Evolutionary conservation across 495 filamentous ascomycete species (phyloP).

Genomic region (Aspergillus avenaceus): DNA sequence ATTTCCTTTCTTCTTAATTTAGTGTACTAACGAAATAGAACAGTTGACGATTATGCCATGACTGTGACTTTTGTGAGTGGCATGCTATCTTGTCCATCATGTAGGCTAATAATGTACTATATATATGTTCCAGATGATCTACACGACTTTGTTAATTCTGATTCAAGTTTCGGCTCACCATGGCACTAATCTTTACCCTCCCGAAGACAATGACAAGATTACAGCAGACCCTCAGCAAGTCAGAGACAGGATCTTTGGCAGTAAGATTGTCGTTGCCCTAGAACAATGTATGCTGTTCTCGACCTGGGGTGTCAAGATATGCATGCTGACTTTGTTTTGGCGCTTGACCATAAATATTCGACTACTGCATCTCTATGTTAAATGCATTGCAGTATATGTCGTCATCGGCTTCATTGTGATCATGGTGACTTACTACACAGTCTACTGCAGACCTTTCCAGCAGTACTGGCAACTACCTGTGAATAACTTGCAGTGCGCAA

Average conservation of each 20-base stretch:
- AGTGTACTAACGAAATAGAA: constrained; percentile 25
- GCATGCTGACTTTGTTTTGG: constrained; percentile 49
- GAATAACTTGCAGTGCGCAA: constrained; percentile 30
- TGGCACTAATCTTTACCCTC: constrained; percentile 57
- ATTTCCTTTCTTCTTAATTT: constrained; percentile 24
- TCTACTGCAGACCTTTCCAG: constrained; percentile 59
- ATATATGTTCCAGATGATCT: constrained; percentile 32
- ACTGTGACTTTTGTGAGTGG: constrained; percentile 46
- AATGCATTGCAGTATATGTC: constrained; percentile 51
- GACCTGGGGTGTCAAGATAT: constrained; percentile 47
- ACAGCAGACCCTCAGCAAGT: constrained; percentile 39
- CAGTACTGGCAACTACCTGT: constrained; percentile 57
- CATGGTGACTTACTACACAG: constrained; percentile 58
- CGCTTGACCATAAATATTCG: constrained; percentile 37
- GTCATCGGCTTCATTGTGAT: constrained; percentile 54
- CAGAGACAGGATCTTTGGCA: constrained; percentile 41
- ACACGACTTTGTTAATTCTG: constrained; percentile 49
- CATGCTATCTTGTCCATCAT: background rate
- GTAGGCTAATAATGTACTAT: background rate
- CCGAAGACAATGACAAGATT: constrained; percentile 44
- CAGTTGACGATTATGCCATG: constrained; percentile 57
- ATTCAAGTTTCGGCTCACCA: constrained; percentile 55
- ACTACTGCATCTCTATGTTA: constrained; percentile 41
- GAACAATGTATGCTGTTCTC: constrained; percentile 50
- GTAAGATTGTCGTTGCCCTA: constrained; percentile 49